Evolutionary conservation across 495 filamentous ascomycete genomes (phyloP).

Genomic region (Penicillium lagena): DNA sequence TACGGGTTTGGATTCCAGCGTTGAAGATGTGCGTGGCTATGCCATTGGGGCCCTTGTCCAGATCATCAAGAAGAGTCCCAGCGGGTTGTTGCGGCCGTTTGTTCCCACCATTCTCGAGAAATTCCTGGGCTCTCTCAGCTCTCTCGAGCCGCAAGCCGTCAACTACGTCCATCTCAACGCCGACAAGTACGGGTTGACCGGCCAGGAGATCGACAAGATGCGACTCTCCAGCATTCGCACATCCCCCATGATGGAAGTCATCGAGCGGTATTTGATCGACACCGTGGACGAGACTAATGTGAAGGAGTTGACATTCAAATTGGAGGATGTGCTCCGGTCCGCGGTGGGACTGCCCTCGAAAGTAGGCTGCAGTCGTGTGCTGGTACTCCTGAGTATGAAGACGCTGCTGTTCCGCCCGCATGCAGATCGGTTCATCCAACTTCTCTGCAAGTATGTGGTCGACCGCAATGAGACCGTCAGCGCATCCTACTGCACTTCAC

Average conservation of each 20-base stretch:
- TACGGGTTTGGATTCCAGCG: constrained; percentile 79
- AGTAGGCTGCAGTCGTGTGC: constrained; percentile 77
- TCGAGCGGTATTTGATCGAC: constrained; percentile 78
- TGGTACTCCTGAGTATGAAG: constrained; percentile 80
- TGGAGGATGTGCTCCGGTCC: constrained; percentile 74
- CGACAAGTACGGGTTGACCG: constrained; percentile 73
- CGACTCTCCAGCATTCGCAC: constrained; percentile 70
- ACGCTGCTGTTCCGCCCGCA: constrained; percentile 67
- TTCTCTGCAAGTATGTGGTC: constrained; percentile 70
- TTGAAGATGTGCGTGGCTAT: constrained; percentile 73
- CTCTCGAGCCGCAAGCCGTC: constrained; percentile 76
- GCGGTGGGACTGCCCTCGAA: constrained; percentile 89
- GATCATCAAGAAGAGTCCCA: constrained; percentile 76
- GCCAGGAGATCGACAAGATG: constrained; percentile 80
- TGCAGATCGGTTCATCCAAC: constrained; percentile 68
- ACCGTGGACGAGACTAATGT: constrained; percentile 73
- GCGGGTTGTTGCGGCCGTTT: constrained; percentile 66
- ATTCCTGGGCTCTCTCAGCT: constrained; percentile 72
- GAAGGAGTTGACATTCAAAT: constrained; percentile 57
- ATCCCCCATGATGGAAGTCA: constrained; percentile 90
- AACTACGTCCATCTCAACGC: constrained; percentile 92
- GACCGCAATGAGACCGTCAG: constrained; percentile 90
- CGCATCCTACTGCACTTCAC: constrained; percentile 74
- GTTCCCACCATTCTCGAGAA: constrained; percentile 76
- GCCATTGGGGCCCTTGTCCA: constrained; percentile 72